Percentiles rank a stretch among this genome's conserved stretches.
Conservation (phyloP, 352 stramenopile genomes). For the Pythium myriotylum region DNA sequence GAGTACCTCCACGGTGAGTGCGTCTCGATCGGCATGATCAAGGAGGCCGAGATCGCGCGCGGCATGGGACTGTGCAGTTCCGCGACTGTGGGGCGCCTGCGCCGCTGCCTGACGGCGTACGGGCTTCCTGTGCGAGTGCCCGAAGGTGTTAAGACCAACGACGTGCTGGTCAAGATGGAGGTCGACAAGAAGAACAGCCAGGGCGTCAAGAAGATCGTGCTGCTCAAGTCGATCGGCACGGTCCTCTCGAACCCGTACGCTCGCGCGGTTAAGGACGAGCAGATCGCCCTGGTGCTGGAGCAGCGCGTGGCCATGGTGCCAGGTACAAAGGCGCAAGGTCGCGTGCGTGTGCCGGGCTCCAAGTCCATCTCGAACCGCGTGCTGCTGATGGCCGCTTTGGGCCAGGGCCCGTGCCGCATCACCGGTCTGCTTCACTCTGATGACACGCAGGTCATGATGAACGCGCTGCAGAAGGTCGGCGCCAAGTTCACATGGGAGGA, state of each 20-base stretch:
- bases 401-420: conserved; percentile 77
- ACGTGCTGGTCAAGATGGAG: conserved; percentile 85
- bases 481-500: conserved; percentile 83
- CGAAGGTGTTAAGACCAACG: conserved; percentile 49
- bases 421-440: conserved; percentile 96
- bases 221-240: conserved; percentile 72
- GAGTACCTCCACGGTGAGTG: conserved; percentile 97
- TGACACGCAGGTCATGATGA: conserved; percentile 98
- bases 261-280: conserved; percentile 63
- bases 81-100: conserved; percentile 68
- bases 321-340: conserved; percentile 44
- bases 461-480: conserved; percentile 92
- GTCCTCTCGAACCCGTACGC: conserved; percentile 73
- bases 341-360: conserved; percentile 92
- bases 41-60: conserved; percentile 94
- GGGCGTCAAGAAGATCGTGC: conserved; percentile 81
- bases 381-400: conserved; percentile 94
- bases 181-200: conserved; percentile 88
- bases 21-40: conserved; percentile 96
- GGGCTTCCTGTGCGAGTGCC: conserved; percentile 71
- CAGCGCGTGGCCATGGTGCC: conserved; percentile 71
- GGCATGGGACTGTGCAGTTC: conserved; percentile 74
- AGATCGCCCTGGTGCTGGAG: conserved; percentile 80
- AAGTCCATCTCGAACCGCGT: conserved; percentile 99
- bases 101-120: conserved; percentile 70